phyloP scores from a whole-genome alignment of 495 filamentous ascomycete species.

The Chaetomium tenue region DNA sequence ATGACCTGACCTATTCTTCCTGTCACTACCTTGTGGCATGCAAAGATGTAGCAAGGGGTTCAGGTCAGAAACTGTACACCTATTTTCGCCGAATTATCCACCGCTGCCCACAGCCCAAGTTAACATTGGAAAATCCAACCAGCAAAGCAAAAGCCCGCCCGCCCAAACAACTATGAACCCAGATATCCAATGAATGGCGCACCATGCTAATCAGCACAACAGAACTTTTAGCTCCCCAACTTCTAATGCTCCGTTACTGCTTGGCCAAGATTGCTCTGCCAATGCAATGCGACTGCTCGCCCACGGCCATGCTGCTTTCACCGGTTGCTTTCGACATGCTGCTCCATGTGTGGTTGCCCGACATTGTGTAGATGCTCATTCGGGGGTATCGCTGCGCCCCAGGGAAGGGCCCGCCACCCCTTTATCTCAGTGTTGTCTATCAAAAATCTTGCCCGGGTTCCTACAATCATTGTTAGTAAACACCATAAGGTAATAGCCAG shows the following conservation, averaged over 20 bases:
- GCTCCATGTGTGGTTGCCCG: slow-evolving; percentile 9
- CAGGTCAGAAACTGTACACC: too few relatives aligned
- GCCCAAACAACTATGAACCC: background rate
- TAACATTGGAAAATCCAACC: too few relatives aligned
- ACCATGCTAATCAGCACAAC: background rate
- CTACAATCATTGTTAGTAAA: slow-evolving; percentile 20
- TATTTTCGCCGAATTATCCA: too few relatives aligned
- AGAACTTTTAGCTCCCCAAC: background rate
- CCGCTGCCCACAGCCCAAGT: too few relatives aligned
- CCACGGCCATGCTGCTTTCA: slow-evolving; percentile 3
- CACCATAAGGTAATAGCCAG: too few relatives aligned
- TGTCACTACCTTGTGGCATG: too few relatives aligned
- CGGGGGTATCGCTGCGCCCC: background rate
- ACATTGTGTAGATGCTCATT: slow-evolving; percentile 1
- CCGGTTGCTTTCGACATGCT: slow-evolving; percentile 8
- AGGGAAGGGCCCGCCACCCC: background rate
- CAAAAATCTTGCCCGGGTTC: slow-evolving; percentile 89
- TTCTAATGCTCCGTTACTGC: background rate
- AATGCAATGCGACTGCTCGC: background rate
- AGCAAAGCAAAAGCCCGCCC: too few relatives aligned
- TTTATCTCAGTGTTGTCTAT: slow-evolving; percentile 39
- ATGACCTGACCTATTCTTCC: too few relatives aligned
- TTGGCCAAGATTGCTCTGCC: background rate
- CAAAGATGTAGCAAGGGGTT: too few relatives aligned
- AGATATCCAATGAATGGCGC: background rate